Percentiles rank a stretch among this genome's conserved stretches.
phyloP scores from a whole-genome alignment of 768 basidiomycete species.

The Peribolospora baueri region DNA sequence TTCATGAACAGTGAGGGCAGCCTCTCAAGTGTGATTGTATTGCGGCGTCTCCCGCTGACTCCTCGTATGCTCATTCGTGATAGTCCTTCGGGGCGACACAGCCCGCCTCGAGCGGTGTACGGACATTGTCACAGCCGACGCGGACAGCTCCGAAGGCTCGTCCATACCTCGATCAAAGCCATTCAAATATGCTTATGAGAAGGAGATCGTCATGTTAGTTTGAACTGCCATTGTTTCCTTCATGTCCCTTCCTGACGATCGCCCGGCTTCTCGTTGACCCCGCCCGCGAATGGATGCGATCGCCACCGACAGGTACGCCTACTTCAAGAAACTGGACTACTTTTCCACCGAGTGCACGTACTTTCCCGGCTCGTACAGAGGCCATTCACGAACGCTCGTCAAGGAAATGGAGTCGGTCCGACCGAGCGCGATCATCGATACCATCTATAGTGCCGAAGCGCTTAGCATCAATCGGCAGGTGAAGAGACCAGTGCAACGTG shows the following conservation, averaged over 20 bases:
- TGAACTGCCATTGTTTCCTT: slow-evolving; percentile 19
- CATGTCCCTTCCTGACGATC: background rate
- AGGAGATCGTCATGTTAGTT: slow-evolving; percentile 99
- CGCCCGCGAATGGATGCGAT: too few relatives aligned
- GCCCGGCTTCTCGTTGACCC: too few relatives aligned
- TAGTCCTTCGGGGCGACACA: slow-evolving; percentile 95
- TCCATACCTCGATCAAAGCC: slow-evolving; percentile 64
- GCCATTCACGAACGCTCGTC: slow-evolving; percentile 76
- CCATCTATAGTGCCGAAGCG: slow-evolving; percentile 22
- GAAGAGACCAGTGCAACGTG: slow-evolving; percentile 10
- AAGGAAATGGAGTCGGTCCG: slow-evolving; percentile 87
- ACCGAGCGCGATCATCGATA: slow-evolving; percentile 88
- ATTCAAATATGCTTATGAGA: slow-evolving; percentile 99
- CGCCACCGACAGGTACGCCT: too few relatives aligned
- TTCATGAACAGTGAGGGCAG: slow-evolving; percentile 74
- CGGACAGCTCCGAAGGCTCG: background rate
- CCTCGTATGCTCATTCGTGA: background rate
- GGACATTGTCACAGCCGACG: slow-evolving; percentile 77
- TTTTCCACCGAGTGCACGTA: slow-evolving; percentile 99
- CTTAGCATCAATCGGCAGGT: slow-evolving; percentile 10
- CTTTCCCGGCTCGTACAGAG: slow-evolving; percentile 92
- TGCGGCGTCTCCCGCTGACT: background rate
- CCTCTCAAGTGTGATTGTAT: background rate
- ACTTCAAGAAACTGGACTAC: slow-evolving; percentile 63
- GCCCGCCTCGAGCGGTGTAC: slow-evolving; percentile 84